phyloP scores from a whole-genome alignment of 2,329 filamentous ascomycete species.

The Fusarium continuum region DNA sequence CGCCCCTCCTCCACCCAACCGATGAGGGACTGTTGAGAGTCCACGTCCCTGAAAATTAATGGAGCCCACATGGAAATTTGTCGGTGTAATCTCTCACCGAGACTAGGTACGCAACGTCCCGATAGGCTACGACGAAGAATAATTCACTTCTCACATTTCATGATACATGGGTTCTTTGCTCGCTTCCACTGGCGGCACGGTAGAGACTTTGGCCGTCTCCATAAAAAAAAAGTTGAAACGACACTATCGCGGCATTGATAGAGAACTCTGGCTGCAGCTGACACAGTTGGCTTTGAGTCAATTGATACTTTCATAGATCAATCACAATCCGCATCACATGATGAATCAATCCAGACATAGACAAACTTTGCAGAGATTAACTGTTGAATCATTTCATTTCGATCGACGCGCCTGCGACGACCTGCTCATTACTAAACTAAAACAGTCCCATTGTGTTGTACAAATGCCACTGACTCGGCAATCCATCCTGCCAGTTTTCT shows the following conservation, averaged over 20 bases:
- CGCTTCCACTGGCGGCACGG: not conserved
- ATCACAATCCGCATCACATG: not conserved
- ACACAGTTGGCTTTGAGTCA: not conserved
- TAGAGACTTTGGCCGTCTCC: not conserved
- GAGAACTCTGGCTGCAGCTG: not conserved
- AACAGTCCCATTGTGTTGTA: slow-evolving; percentile 44
- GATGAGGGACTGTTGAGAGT: slow-evolving; percentile 35
- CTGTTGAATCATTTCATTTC: slow-evolving; percentile 42
- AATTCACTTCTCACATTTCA: not conserved
- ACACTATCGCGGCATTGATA: not conserved
- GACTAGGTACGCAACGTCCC: not conserved
- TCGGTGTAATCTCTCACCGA: slow-evolving; percentile 38
- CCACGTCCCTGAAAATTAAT: slow-evolving; percentile 16
- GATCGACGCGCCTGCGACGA: slow-evolving; percentile 37
- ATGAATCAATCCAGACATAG: not conserved
- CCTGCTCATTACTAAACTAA: slow-evolving; percentile 45
- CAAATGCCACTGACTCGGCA: slow-evolving; percentile 39
- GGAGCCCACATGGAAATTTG: slow-evolving; percentile 10
- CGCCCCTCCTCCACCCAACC: slow-evolving; percentile 31
- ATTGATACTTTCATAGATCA: not conserved
- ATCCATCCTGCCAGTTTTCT: slow-evolving; percentile 36
- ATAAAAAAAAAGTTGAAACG: slow-evolving; percentile 3
- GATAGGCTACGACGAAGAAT: not conserved
- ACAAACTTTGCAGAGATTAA: slow-evolving; percentile 7
- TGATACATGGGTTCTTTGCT: not conserved